Evolutionary conservation across 129 eudicot genomes (phyloP), one percentile per base, ranked within the genome.

Genomic region (Heracleum sosnowskyi): DNA sequence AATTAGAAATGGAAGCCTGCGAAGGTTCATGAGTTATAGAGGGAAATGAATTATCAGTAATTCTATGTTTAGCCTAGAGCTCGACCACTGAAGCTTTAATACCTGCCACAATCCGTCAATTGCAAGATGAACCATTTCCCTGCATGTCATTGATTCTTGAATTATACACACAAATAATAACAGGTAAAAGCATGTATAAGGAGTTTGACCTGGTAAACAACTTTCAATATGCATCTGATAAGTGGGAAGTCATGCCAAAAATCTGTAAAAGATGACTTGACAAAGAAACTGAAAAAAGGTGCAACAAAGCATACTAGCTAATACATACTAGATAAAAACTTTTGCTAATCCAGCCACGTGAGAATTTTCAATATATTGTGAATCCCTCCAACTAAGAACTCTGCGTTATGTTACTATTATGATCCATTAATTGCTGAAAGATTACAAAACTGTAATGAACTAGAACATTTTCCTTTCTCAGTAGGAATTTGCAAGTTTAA

Each of bases 41-140:
- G 40, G 82, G 81, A 31, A 81, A 85, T n/a, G 80, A 69, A 79
- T 85, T 89, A 69, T 91, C 97, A 22, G 64, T 76, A 35, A 17
- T 81, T 68, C 81, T 82, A 60, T 83, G 88, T 73, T 94, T 49
- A 84, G 81, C 83, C 94, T 92, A 31, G 91, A 90, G 81, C 97
- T 95, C 26, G 96, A 90, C 81, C 87, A 79, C 83, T 95, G 99
- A 84, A 95, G 97, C 93, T 92, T 95, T 77, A 95, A 92, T 68
- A 95, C 90, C 83, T 95, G 97, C 99, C 99, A 92, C 95, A 95
- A 87, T 86, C 97, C 96, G 86, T 95, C 99, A 75, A 95, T 92
- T 36, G 99, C 99, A 83, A 95, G 85, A 82, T 95, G 99, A 83
- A 95, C 96, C 97, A 95, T 86, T 90, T 90, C 97, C 95, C 99